Evolutionary conservation across 805 yeast genomes (phyloP), one percentile per base, ranked within the genome.

Genomic region (Hanseniaspora pseudoguilliermondii): DNA sequence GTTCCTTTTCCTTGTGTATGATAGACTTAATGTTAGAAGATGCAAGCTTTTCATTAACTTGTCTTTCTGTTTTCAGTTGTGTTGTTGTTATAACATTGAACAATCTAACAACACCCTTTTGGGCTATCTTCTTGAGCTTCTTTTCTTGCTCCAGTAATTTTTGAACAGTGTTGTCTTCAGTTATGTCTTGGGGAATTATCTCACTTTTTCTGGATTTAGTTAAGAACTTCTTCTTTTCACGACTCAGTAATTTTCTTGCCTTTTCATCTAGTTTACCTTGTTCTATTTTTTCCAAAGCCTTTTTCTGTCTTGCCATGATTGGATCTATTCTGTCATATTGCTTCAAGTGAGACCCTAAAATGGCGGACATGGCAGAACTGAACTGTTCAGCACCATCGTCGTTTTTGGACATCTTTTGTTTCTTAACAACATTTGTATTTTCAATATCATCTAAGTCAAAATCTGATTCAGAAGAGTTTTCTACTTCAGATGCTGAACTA

Each of bases 241-340:
- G 76, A 15, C 80, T 69, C 18, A 91, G 59, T 21, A 82, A 79
- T 60, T 83, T 75, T 63, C 80, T 82, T 11, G 96, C 97, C 66
- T 88, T 86, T 58, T 80, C 78, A 62, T 91, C 97, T 47, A 93
- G 72, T 64, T 84, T 86, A 52, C 86, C 87, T 35, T 82, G 77
- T 62, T 90, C 96, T 57, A 85, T 76, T 61, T 86, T 82, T 69
- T 82, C 83, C 51, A 82, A 59, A 0, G 82, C 78, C 43, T 77
- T 74, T 61, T 84, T 85, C 64, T 86, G 85, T 70, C 97, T 81
- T 8, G 91, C 90, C 70, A 91, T 75, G 56, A 91, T 86, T 2
- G 98, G 98, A 66, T 90, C 95, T 47, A 78, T 78, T 65, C 97
- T 76, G 64, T 85, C 88, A 63, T 91, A 85, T 0, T 96, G 95